phyloP scores from a whole-genome alignment of 2,329 filamentous ascomycete species.

The Cadophora gregata region DNA sequence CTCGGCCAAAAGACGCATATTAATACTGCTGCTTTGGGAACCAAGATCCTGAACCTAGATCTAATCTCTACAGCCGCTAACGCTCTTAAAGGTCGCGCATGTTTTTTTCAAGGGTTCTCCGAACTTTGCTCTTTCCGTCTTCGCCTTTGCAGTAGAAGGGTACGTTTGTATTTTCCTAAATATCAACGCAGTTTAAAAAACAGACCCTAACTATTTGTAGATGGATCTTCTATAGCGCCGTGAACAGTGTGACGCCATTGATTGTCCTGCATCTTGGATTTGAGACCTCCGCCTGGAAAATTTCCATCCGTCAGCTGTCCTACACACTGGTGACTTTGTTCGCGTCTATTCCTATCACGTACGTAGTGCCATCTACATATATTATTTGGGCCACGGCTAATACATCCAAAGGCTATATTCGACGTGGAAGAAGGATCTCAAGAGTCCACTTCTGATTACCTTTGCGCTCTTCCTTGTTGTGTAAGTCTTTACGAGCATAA shows the following conservation, averaged over 20 bases:
- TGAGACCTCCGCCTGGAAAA: conserved; percentile 52
- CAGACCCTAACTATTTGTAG: conserved; percentile 22
- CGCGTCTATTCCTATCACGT: conserved; percentile 51
- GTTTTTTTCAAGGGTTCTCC: conserved; percentile 59
- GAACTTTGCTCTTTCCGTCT: conserved; percentile 60
- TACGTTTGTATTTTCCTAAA: conserved; percentile 4
- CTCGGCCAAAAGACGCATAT: no score
- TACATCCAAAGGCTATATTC: conserved; percentile 47
- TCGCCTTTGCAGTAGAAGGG: conserved; percentile 62
- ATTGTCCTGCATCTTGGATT: conserved; percentile 57
- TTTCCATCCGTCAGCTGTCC: conserved; percentile 55
- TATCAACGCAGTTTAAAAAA: neutral
- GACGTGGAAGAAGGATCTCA: conserved; percentile 55
- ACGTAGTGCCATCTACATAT: conserved; percentile 32
- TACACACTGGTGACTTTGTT: conserved; percentile 50
- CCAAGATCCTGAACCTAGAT: no score
- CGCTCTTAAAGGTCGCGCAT: no score
- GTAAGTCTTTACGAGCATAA: conserved; percentile 41
- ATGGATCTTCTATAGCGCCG: conserved; percentile 62
- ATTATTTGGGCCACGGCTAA: neutral
- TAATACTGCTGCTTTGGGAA: no score
- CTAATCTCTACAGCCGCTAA: no score
- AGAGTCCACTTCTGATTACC: conserved; percentile 53
- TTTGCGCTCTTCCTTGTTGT: conserved; percentile 55
- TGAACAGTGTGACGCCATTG: conserved; percentile 57